Evolutionary conservation across 2,329 filamentous ascomycete species (phyloP), one percentile per base, ranked within the genome.

Genomic region (Phialophora macrospora): DNA sequence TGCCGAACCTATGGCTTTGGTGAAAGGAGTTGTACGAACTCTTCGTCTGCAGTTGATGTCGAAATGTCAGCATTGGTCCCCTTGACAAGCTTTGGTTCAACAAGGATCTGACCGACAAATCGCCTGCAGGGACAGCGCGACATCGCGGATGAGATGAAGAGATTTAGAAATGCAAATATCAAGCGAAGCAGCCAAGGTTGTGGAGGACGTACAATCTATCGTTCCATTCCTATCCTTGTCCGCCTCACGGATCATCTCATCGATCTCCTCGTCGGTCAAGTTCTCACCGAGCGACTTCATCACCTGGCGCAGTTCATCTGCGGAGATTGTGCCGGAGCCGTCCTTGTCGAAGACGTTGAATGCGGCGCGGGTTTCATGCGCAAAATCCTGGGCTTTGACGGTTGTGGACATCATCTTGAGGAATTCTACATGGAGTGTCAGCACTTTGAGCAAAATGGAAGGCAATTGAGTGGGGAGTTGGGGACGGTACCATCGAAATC

Each of bases 291-390:
- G 85, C 26, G 83, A 85, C 70, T 84, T 86, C 84, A 89, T 87
- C 76, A 88, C 85, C 72, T 84, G 82, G 71, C 84, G 81, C 70
- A 89, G 80, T 77, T 88, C 87, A 58, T 85, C 84, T 60, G 84
- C 82, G 30, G 84, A 86, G 77, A 89, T 89, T 75, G 86, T 87
- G 71, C 87, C 87, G 75, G 85, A 87, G 77, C 85, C 85, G 74
- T 89, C 87, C 74, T 84, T 84, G 76, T 89, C 87, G 75, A 89
- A 88, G 73, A 88, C 86, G 32, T 68, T 83, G 82, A 88, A 89
- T 60, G 87, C 87, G 74, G 86, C 85, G 72, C 84, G 82, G 49
- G 88, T 87, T 77, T 89, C 87, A 75, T 87, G 82, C 75, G 88
- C 86, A 60, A 84, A 84, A 76, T 88, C 85, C 64, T 83, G 84